Conservation (phyloP, 1,284 basidiomycete species). For the Marasmius sp. region DNA sequence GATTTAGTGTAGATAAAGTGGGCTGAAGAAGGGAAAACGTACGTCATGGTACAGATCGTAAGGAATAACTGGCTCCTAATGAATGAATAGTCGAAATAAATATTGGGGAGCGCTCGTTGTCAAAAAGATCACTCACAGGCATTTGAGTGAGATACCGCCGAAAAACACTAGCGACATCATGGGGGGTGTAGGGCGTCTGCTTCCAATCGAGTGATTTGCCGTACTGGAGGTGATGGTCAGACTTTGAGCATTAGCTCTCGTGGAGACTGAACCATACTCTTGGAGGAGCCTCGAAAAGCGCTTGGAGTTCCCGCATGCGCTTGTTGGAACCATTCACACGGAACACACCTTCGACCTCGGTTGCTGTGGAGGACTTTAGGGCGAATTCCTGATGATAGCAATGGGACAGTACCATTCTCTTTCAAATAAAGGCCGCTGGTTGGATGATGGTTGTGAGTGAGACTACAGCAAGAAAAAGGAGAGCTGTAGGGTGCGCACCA, state of each 20-base stretch:
- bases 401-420: conserved; percentile 65
- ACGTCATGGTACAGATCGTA: conserved; percentile 85
- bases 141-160: conserved; percentile 94
- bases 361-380: conserved; percentile 51
- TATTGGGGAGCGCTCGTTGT: conserved; percentile 13
- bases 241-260: not conserved
- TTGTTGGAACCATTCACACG: conserved; percentile 92
- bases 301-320: conserved; percentile 94
- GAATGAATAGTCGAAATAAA: conserved; percentile 15
- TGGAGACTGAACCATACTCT: conserved; percentile 50
- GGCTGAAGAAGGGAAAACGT: conserved; percentile 32
- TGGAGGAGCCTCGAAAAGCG: conserved; percentile 86
- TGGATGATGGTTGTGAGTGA: conserved; percentile 6
- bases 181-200: conserved; percentile 81
- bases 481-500: conserved; percentile 57
- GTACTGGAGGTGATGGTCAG: conserved; percentile 55
- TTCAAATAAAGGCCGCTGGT: conserved; percentile 86
- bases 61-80: conserved; percentile 88
- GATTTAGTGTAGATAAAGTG: conserved; percentile 14
- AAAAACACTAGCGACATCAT: conserved; percentile 96
- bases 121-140: conserved; percentile 67
- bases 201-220: conserved; percentile 94
- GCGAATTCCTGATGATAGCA: conserved; percentile 1
- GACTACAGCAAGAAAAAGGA: conserved; percentile 12
- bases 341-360: conserved; percentile 94